These are phyloP conservation scores for Aotearoamyces nothofagi DNA, from an alignment of 2,329 filamentous ascomycete species.

Conservation along the genomic window DNA sequence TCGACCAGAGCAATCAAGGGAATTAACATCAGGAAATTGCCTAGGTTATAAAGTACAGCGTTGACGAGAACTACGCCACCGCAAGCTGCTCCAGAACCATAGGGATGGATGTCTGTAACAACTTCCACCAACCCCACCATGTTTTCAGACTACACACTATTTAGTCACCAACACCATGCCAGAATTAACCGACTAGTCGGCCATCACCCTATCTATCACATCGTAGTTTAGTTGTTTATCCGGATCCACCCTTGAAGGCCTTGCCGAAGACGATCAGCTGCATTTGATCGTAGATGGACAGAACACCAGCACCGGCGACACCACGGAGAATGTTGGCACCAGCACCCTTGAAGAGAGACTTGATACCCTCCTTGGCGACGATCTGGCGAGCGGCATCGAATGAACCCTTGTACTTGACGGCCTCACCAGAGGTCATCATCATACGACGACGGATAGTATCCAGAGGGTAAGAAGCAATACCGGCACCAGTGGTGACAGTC, in stretches of 20 bases:
- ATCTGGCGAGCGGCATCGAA: constrained; percentile 94
- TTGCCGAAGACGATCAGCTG: constrained; percentile 99
- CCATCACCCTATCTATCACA: constrained; percentile 6
- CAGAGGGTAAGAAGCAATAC: constrained; percentile 99
- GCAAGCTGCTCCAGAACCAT: constrained; percentile 20
- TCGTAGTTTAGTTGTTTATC: constrained; percentile 10
- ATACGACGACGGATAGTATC: constrained; percentile 99
- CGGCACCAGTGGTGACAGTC: constrained; percentile 98
- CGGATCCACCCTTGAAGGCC: constrained; percentile 60
- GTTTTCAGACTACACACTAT: constrained; percentile 1
- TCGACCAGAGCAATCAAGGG: constrained; percentile 7
- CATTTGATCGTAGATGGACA: constrained; percentile 99
- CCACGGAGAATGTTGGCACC: constrained; percentile 99
- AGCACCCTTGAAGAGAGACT: constrained; percentile 99
- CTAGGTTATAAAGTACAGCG: constrained; percentile 24
- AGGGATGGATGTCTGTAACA: not conserved
- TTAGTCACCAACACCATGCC: too few relatives aligned
- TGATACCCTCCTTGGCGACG: constrained; percentile 91
- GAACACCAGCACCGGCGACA: constrained; percentile 99
- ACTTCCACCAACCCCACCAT: constrained; percentile 1
- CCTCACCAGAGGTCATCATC: constrained; percentile 98
- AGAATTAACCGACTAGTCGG: constrained; percentile 9
- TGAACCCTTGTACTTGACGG: constrained; percentile 99
- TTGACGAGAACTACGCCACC: constrained; percentile 13
- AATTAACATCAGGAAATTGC: constrained; percentile 20